These are phyloP conservation scores for Chalciporus sp. DNA, from an alignment of 1,284 basidiomycete genomes.

Conservation along the genomic window DNA sequence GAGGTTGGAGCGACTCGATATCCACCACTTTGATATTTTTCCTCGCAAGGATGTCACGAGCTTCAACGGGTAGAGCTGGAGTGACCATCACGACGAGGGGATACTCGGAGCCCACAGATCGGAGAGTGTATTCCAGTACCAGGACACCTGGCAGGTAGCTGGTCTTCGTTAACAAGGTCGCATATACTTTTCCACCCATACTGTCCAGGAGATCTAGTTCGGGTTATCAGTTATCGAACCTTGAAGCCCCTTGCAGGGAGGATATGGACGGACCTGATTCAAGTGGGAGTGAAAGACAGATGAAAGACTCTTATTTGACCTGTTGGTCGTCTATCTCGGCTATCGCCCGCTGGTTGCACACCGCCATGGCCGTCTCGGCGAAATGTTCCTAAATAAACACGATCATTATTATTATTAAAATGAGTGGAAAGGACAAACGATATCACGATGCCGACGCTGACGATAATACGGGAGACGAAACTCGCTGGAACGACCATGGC, in stretches of 20 bases:
- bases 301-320: neutral
- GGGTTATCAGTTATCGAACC: neutral
- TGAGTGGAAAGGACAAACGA: neutral
- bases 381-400: neutral
- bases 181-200: constrained; percentile 50
- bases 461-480: no score
- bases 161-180: constrained; percentile 66
- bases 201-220: neutral
- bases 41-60: constrained; percentile 54
- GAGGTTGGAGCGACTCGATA: constrained; percentile 64
- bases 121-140: constrained; percentile 71
- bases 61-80: constrained; percentile 55
- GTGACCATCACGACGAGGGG: constrained; percentile 86
- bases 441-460: neutral
- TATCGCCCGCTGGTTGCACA: neutral
- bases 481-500: no score
- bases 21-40: constrained; percentile 59
- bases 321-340: neutral
- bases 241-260: neutral
- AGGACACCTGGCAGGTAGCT: constrained; percentile 77
- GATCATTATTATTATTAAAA: neutral
- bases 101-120: constrained; percentile 66
- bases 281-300: neutral
- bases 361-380: neutral
- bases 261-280: neutral